Conservation (phyloP, 805 yeast species). For the Yamadazyma kitorensis region DNA sequence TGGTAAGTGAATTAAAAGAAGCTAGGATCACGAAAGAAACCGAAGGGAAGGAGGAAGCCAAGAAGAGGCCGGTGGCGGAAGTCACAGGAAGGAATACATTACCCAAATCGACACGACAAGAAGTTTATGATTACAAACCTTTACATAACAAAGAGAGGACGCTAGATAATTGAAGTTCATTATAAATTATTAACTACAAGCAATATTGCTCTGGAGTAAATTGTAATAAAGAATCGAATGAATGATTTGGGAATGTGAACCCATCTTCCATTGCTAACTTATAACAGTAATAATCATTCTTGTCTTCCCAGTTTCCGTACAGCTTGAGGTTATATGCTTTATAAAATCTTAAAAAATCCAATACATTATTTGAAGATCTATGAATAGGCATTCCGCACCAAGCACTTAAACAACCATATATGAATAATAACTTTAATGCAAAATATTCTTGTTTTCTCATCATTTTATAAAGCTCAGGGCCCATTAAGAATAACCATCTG, state of each 20-base stretch:
- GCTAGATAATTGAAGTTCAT: too few species aligned
- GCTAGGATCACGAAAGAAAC: background rate
- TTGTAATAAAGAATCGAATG: background rate
- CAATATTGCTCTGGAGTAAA: too few species aligned
- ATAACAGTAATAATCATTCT: background rate
- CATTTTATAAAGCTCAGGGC: conserved; percentile 14
- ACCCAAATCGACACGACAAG: background rate
- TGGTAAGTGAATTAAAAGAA: conserved; percentile 11
- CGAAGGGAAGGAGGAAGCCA: background rate
- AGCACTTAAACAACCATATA: conserved; percentile 18
- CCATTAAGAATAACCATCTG: conserved; percentile 23
- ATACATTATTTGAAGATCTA: too few species aligned
- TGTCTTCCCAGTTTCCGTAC: background rate
- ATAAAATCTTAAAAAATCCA: background rate
- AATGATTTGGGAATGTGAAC: background rate
- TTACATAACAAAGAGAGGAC: too few species aligned
- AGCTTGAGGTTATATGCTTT: background rate
- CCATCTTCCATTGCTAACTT: background rate
- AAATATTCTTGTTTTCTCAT: conserved; percentile 18
- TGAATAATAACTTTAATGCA: conserved; percentile 23
- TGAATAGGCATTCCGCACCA: conserved; percentile 22
- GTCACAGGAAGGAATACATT: background rate
- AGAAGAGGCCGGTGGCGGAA: too few species aligned
- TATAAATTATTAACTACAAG: too few species aligned
- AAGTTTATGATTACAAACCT: too few species aligned